Evolutionary conservation across 305 asterid genomes (phyloP).

Genomic region (Euphrasia arctica): DNA sequence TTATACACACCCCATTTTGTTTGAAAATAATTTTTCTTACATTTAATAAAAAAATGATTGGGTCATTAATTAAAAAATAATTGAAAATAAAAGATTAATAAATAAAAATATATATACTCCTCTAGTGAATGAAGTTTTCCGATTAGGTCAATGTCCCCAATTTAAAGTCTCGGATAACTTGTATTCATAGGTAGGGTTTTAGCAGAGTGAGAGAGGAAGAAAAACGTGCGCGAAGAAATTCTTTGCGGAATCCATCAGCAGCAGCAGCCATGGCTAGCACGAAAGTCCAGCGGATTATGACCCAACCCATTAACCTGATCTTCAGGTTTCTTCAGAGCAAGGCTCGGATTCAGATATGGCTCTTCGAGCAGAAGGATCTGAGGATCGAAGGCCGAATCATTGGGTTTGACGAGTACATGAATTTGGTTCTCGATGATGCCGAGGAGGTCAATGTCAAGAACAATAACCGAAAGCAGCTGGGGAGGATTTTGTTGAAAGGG

Average conservation of each 20-base stretch:
- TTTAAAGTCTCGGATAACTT: background rate
- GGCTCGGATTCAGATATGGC: constrained; percentile 69
- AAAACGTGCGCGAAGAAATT: constrained; percentile 18
- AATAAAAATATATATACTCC: no score
- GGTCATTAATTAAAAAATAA: no score
- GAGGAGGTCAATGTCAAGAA: constrained; percentile 82
- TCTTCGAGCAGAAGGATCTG: constrained; percentile 68
- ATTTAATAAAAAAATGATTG: no score
- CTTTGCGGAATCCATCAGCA: constrained; percentile 22
- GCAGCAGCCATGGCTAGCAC: constrained; percentile 56
- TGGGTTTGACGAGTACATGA: constrained; percentile 95
- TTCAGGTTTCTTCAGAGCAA: constrained; percentile 61
- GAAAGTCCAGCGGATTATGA: constrained; percentile 53
- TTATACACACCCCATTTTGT: no score
- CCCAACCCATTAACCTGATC: constrained; percentile 56
- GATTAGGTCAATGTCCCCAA: no score
- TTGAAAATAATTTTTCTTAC: no score
- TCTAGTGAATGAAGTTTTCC: background rate
- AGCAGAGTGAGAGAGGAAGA: constrained; percentile 11
- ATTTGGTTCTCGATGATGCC: constrained; percentile 84
- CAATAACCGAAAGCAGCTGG: constrained; percentile 55
- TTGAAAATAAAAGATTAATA: no score
- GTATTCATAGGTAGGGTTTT: constrained; percentile 32
- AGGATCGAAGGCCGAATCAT: constrained; percentile 62
- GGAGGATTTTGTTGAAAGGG: constrained; percentile 66